phyloP scores from a whole-genome alignment of 176 grass and related monocot genomes.

The Saccharum spontaneum region DNA sequence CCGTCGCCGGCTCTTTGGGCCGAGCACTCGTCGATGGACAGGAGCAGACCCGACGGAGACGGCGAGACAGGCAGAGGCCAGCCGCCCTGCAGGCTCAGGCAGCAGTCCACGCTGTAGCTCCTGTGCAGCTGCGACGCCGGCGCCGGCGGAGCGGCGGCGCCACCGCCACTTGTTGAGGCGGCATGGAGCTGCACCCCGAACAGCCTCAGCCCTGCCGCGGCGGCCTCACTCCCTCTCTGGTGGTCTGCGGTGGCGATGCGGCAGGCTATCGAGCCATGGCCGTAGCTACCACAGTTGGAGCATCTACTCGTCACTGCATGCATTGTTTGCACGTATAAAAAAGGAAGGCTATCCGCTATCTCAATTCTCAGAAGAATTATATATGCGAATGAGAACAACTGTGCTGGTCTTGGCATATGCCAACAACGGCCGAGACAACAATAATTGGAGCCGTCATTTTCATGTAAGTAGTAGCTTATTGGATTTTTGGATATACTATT shows the following conservation, averaged over 20 bases:
- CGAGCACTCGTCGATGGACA: constrained; percentile 40
- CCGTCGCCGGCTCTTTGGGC: constrained; percentile 36
- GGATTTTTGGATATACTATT: not conserved
- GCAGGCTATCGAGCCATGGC: constrained; percentile 39
- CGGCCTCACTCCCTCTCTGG: not conserved
- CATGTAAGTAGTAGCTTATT: not conserved
- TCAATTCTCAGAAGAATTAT: not conserved
- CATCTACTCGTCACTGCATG: constrained; percentile 50
- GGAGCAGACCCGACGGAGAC: constrained; percentile 20
- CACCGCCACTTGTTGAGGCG: not conserved
- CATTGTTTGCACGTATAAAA: not conserved
- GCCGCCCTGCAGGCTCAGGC: constrained; percentile 20
- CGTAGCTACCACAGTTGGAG: constrained; percentile 42
- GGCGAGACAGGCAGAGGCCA: not conserved
- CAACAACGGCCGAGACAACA: not conserved
- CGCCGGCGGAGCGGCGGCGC: not conserved
- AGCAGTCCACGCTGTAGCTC: constrained; percentile 47
- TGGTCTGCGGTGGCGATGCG: not conserved
- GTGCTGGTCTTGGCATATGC: not conserved
- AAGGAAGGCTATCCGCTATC: not conserved
- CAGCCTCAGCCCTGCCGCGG: constrained; percentile 34
- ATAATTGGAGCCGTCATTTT: constrained; percentile 29
- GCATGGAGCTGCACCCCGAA: constrained; percentile 69
- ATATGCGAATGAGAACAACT: not conserved
- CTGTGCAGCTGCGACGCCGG: constrained; percentile 37